These are phyloP conservation scores for Rhodotorula sp. DNA, from an alignment of 1,284 basidiomycete species.

Conservation along the genomic window DNA sequence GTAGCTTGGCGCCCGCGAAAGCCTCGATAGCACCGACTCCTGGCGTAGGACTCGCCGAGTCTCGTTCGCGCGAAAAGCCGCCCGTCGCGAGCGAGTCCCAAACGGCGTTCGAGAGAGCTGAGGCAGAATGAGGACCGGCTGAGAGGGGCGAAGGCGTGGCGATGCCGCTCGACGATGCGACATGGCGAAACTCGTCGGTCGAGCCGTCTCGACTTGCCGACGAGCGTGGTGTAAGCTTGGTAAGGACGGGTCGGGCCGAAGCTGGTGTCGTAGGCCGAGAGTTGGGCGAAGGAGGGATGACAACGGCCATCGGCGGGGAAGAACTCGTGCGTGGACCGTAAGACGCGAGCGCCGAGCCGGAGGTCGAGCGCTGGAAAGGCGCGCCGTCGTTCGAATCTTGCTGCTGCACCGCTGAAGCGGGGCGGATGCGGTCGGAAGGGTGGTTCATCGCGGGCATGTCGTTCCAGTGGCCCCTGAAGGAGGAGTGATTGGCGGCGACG, in stretches of 20 bases:
- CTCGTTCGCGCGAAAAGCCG: background rate
- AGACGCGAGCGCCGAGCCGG: background rate
- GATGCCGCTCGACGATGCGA: background rate
- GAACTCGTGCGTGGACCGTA: background rate
- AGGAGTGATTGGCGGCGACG: background rate
- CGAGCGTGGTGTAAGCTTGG: slow-evolving; percentile 9
- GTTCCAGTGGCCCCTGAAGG: slow-evolving; percentile 23
- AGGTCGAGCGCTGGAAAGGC: background rate
- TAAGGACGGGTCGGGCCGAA: slow-evolving; percentile 1
- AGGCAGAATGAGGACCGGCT: background rate
- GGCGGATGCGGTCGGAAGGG: background rate
- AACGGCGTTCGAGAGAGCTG: background rate
- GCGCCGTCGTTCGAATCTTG: background rate
- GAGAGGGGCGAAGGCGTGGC: slow-evolving; percentile 12
- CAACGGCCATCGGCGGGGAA: slow-evolving; percentile 9
- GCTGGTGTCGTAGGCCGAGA: slow-evolving; percentile 20
- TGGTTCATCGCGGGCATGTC: slow-evolving; percentile 19
- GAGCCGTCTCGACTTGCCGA: background rate
- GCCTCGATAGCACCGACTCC: background rate
- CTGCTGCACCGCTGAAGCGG: background rate
- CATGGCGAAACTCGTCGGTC: background rate
- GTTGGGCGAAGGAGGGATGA: slow-evolving; percentile 11
- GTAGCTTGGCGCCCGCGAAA: slow-evolving; percentile 24
- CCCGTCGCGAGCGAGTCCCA: slow-evolving; percentile 6
- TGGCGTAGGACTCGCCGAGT: background rate